phyloP scores from a whole-genome alignment of 164 flowering plant genomes.

The Tetracentron sinense region DNA sequence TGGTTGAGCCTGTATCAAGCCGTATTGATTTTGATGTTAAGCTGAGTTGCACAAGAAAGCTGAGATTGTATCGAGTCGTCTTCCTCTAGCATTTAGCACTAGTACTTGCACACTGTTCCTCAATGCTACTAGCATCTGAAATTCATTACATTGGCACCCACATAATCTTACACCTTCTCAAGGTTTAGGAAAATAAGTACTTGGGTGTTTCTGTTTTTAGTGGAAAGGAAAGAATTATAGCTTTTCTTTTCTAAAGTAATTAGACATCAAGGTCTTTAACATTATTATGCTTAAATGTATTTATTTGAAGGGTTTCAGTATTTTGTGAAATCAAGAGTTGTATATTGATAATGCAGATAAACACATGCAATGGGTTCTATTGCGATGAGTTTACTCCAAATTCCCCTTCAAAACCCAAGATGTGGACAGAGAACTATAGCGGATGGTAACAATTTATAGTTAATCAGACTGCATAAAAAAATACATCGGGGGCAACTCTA shows the following conservation, averaged over 20 bases:
- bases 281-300: neutral
- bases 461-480: neutral
- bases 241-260: neutral
- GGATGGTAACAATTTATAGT: slow-evolving; percentile 42
- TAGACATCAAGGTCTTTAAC: neutral
- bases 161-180: neutral
- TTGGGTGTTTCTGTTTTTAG: neutral
- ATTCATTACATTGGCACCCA: neutral
- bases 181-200: neutral
- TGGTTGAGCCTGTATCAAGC: too few species aligned
- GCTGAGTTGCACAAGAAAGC: too few species aligned
- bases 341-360: slow-evolving; percentile 39
- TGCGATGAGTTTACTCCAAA: slow-evolving; percentile 56
- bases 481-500: neutral
- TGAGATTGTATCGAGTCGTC: too few species aligned
- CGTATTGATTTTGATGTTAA: too few species aligned
- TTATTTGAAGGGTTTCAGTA: neutral
- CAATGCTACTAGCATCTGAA: neutral
- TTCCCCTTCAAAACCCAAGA: slow-evolving; percentile 43
- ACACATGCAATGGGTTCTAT: slow-evolving; percentile 70
- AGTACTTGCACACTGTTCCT: neutral
- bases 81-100: neutral
- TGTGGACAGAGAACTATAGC: slow-evolving; percentile 61
- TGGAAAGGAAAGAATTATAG: neutral
- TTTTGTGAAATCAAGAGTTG: neutral